Evolutionary conservation across 2,329 filamentous ascomycete species (phyloP).

Genomic region (Claviceps purpurea): DNA sequence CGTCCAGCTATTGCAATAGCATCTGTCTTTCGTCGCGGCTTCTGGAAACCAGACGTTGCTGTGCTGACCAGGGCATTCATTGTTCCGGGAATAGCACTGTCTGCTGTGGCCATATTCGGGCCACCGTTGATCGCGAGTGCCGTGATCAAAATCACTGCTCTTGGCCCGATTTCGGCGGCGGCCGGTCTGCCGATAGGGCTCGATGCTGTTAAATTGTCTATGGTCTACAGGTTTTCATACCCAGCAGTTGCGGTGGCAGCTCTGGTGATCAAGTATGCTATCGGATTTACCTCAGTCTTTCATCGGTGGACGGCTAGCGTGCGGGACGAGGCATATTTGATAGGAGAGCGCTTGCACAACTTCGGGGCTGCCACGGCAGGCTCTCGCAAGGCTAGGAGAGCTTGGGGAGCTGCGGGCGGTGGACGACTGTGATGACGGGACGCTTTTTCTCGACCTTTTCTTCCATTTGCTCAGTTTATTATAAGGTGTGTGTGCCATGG

Average conservation of each 20-base stretch:
- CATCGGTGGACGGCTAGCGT: slow-evolving; percentile 69
- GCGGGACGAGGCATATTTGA: slow-evolving; percentile 88
- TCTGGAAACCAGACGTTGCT: slow-evolving; percentile 62
- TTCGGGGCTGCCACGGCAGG: slow-evolving; percentile 47
- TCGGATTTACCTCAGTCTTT: slow-evolving; percentile 47
- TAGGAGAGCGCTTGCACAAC: slow-evolving; percentile 90
- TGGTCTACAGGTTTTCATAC: slow-evolving; percentile 51
- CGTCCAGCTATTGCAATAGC: slow-evolving; percentile 62
- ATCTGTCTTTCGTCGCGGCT: slow-evolving; percentile 61
- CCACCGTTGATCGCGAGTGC: slow-evolving; percentile 46
- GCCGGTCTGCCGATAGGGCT: slow-evolving; percentile 15
- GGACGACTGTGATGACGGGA: slow-evolving; percentile 3
- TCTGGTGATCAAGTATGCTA: slow-evolving; percentile 25
- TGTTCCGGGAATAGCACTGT: slow-evolving; percentile 56
- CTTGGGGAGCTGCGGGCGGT: slow-evolving; percentile 23
- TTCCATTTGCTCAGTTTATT: background rate
- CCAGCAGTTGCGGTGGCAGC: slow-evolving; percentile 46
- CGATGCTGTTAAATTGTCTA: slow-evolving; percentile 17
- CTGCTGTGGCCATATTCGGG: slow-evolving; percentile 44
- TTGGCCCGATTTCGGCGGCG: slow-evolving; percentile 11
- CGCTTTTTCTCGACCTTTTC: background rate
- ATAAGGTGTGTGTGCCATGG: no score
- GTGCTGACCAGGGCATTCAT: slow-evolving; percentile 79
- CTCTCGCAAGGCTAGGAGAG: slow-evolving; percentile 19
- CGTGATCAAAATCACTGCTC: slow-evolving; percentile 14